Evolutionary conservation across 2,329 filamentous ascomycete genomes (phyloP), one percentile per base, ranked within the genome.

Genomic region (Chrysoporthe deuterocubensis): DNA sequence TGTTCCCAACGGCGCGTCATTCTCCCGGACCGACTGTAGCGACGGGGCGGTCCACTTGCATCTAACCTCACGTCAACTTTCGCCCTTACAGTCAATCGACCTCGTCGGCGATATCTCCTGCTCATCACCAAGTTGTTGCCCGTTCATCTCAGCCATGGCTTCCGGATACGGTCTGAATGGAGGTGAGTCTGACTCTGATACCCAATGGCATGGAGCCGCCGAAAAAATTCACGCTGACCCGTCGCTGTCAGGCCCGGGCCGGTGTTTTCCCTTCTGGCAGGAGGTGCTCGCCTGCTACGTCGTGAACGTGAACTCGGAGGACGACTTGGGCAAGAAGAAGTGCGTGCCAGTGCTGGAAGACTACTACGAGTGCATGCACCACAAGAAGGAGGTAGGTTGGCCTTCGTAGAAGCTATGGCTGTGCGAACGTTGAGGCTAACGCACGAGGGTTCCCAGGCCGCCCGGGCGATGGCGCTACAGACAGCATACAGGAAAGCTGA

Each of bases 181-280:
- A 74, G 83, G 83, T 84, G 79, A 71, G 81, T 79, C 21, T 11
- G 9, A 4, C 37, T 21, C 52, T 9, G 26, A 18, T 13, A 48
- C 65, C 56, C 68, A 72, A 71, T 71, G 44, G 67, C 44, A 62
- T 54, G 46, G 32, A 43, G 40, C 57, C 40, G 44, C 52, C 40
- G 66, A 73, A 68, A 60, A 65, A 70, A 71, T 73, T 67, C 64
- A 67, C 37, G 34, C 46, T 58, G 26, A 56, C 21, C 52, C 65
- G 50, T 62, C 58, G 52, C 65, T 60, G 69, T 5, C 74, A 89
- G 87, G 87, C 75, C 85, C 87, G 71, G 84, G 83, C 74, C 92
- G 95, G 81, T 99, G 96, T 89, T 98, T 97, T 85, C 93, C 94
- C 78, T 99, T 97, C 89, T 99, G 96, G 96, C 96, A 99, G 84